These are phyloP conservation scores for Venturia effusa DNA, from an alignment of 2,329 filamentous ascomycete genomes.

Conservation along the genomic window DNA sequence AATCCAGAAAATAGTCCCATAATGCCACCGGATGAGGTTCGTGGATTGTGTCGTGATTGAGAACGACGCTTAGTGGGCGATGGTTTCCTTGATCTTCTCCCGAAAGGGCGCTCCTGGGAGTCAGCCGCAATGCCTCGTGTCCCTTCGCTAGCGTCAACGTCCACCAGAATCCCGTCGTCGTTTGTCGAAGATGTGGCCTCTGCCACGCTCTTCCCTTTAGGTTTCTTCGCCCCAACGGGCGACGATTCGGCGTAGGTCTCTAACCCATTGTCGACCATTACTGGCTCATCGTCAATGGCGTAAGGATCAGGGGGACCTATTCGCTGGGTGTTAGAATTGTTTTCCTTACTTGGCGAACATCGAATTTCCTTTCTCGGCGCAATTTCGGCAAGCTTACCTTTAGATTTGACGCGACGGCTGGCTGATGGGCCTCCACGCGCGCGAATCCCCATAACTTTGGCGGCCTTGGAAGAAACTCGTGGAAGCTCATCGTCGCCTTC, in stretches of 20 bases:
- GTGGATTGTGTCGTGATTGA: conserved; percentile 4
- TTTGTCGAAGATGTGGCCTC: conserved; percentile 8
- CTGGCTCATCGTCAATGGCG: conserved; percentile 11
- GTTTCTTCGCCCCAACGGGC: conserved; percentile 1
- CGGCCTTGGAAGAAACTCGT: conserved; percentile 11
- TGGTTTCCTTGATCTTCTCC: background rate
- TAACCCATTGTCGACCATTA: conserved; percentile 5
- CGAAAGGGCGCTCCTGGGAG: background rate
- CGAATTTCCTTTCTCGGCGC: background rate
- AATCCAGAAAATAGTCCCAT: conserved; percentile 12
- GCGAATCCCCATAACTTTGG: conserved; percentile 12
- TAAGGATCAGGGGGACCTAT: conserved; percentile 11
- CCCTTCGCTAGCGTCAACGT: background rate
- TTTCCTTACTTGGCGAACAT: conserved; percentile 2
- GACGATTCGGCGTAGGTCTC: conserved; percentile 5
- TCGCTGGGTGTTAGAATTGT: conserved; percentile 5
- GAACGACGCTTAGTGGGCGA: conserved; percentile 3
- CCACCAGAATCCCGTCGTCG: conserved; percentile 3
- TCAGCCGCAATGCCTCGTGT: conserved; percentile 4
- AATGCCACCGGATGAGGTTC: conserved; percentile 10
- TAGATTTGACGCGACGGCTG: conserved; percentile 10
- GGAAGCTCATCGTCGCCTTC: conserved; percentile 11
- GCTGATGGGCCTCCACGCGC: background rate
- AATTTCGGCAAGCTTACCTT: conserved; percentile 8
- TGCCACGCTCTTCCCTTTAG: background rate